Base-by-base conservation (phyloP, 345 rosid species). In the Rhodamnia rubescens region DNA sequence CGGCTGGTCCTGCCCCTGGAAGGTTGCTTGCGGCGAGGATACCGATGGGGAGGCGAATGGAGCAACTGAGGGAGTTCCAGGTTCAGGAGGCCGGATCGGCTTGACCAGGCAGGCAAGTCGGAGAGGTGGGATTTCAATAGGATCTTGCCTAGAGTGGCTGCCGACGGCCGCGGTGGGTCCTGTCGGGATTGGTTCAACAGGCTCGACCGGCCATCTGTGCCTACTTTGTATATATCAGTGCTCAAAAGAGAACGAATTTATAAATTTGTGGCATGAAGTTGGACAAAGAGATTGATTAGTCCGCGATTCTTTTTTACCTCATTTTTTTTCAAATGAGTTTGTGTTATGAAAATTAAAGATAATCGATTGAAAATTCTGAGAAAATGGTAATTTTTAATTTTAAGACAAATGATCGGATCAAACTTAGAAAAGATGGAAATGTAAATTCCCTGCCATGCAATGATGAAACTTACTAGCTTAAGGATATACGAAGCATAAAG, bases 71-170 rank as follows among this genome's bases (percentile, higher is more conserved):
- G 93, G 32, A 91, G 86, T 75, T 89, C 84, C 86, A 88, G 89
- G 83, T 61, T 49, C 16, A 74, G 87, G 82, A 83, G 90, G 84
- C 74, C 88, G 2, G 93, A 89, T 0, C 16, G 85, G 53, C 15
- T 84, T 52, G 91, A 87, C 74, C 69, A 69, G 42, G 24, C 81
- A 0, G 85, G 85, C 18, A 92, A 88, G 42, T 87, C 92, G n/a
- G 96, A 92, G 85, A 91, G 95, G 86, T 92, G 91, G 96, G 88
- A 84, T 42, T 90, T 93, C 27, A 86, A 6, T 13, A 16, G 91
- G 90, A n/a, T 52, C 20, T 89, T 93, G 8, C 89, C 96, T n/a
- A 91, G 93, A 83, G 51, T 92, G 12, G 80, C 87, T 24, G 21
- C 5, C 81, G 81, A 47, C 4, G 14, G 21, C 7, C 24, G 29